Evolutionary conservation across 345 rosid species (phyloP).

Genomic region (Streptanthus diversifolius): DNA sequence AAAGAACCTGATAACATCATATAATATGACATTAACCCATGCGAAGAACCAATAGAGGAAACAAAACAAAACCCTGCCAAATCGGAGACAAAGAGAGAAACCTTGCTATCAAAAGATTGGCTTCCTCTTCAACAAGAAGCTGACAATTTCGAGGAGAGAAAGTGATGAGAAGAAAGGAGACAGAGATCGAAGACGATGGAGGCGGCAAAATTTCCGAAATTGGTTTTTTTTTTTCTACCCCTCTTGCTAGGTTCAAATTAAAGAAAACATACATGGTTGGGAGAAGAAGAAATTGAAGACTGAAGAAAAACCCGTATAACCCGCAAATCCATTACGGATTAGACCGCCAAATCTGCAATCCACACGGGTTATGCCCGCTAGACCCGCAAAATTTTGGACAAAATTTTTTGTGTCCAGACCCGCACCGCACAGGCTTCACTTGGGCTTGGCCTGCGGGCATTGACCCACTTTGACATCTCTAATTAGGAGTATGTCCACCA

Average conservation of each 20-base stretch:
- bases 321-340: too few relatives aligned
- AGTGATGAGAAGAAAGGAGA: neutral
- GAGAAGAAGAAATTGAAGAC: too few relatives aligned
- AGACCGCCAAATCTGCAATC: too few relatives aligned
- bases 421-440: too few relatives aligned
- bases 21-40: neutral
- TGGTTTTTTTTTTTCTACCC: neutral
- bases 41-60: neutral
- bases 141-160: neutral
- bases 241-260: neutral
- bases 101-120: neutral
- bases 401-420: too few relatives aligned
- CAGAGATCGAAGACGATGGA: constrained; percentile 8
- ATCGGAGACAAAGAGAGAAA: neutral
- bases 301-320: too few relatives aligned
- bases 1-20: constrained; percentile 1
- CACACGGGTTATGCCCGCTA: too few relatives aligned
- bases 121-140: neutral
- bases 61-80: constrained; percentile 14
- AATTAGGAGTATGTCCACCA: too few relatives aligned
- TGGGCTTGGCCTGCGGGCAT: too few relatives aligned
- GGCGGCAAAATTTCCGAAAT: constrained; percentile 6
- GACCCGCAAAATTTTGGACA: too few relatives aligned
- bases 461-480: too few relatives aligned
- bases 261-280: too few relatives aligned